A percentile compares a stretch with the other conserved stretches of the same genome.
Conservation (phyloP, 768 basidiomycete genomes). For the Termitomyces bulborhizus region DNA sequence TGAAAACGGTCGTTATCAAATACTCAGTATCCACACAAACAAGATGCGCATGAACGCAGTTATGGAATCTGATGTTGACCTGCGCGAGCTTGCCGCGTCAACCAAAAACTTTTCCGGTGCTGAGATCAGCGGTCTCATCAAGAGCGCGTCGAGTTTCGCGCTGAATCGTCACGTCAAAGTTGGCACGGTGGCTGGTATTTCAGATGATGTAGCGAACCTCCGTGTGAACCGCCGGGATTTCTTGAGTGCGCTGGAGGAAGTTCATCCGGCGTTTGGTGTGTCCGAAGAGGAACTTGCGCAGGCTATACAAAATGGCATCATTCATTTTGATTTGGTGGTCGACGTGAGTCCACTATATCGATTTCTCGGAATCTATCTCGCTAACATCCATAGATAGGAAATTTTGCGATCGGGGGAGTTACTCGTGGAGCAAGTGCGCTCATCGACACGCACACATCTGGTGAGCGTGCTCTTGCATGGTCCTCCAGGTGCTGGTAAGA, state of each 20-base stretch:
- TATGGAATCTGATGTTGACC: slow-evolving; percentile 82
- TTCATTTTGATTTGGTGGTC: slow-evolving; percentile 70
- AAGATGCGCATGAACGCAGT: slow-evolving; percentile 92
- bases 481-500: slow-evolving; percentile 88
- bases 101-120: slow-evolving; percentile 99
- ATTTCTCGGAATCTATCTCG: background rate
- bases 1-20: slow-evolving; percentile 87
- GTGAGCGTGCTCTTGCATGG: slow-evolving; percentile 90
- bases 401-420: slow-evolving; percentile 81
- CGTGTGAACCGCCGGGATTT: slow-evolving; percentile 86
- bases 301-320: slow-evolving; percentile 95
- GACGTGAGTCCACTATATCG: slow-evolving; percentile 50
- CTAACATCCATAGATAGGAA: slow-evolving; percentile 45
- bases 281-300: slow-evolving; percentile 92
- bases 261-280: slow-evolving; percentile 95
- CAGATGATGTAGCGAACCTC: slow-evolving; percentile 91
- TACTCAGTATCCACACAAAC: slow-evolving; percentile 88
- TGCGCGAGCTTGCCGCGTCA: slow-evolving; percentile 68
- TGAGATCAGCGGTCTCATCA: slow-evolving; percentile 92
- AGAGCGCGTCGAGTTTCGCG: slow-evolving; percentile 97
- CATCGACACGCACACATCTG: slow-evolving; percentile 84
- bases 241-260: slow-evolving; percentile 85
- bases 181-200: slow-evolving; percentile 94
- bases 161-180: slow-evolving; percentile 98
- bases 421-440: slow-evolving; percentile 90